Evolutionary conservation across 83 land plant genomes (phyloP), one percentile per base, ranked within the genome.

Genomic region (Diphasiastrum complanatum): DNA sequence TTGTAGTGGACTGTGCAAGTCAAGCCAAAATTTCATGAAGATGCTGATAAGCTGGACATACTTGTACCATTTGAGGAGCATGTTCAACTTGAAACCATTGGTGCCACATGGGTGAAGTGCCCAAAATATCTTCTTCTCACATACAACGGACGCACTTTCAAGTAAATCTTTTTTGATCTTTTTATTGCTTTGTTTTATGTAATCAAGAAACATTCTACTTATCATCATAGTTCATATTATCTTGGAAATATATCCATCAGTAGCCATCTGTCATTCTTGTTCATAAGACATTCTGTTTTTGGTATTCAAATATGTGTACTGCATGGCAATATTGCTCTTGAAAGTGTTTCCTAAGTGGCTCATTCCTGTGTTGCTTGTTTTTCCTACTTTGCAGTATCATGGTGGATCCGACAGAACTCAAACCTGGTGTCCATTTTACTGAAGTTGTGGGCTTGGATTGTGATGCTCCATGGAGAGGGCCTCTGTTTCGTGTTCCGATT

Each of bases 41-140:
- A 75, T 62, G 88, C 87, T 8, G 83, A 82, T 65, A 88, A 88
- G 43, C 53, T 93, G 51, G 79, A 85, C 2, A 56, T 85, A 32
- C 33, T 89, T 56, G 91, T 85, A 46, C 98, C 96, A 16, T 93
- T 93, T 72, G 98, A 93, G 71, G 98, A 93, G 65, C 79, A 79
- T 49, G 76, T 93, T 35, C 79, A 80, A 40, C 64, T 93, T 32
- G 75, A 68, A 63, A 85, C 82, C 29, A 84, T 63, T 62, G 79
- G 76, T 11, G 37, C 69, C 5, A 52, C 71, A 10, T 78, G 84
- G 62, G 76, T 83, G 28, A 78, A 65, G 51, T 83, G 83, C 61
- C 91, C 98, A 40, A 84, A 85, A 5, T 93, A 83, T 73, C 72
- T 93, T 26, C 81, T 93, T n/a, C 91, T 93, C 43, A 93, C 98